A percentile compares a stretch with the other conserved stretches of the same genome.
Conservation (phyloP, 192 early-diverging fungal species). For the Hyaloraphidium curvatum region DNA sequence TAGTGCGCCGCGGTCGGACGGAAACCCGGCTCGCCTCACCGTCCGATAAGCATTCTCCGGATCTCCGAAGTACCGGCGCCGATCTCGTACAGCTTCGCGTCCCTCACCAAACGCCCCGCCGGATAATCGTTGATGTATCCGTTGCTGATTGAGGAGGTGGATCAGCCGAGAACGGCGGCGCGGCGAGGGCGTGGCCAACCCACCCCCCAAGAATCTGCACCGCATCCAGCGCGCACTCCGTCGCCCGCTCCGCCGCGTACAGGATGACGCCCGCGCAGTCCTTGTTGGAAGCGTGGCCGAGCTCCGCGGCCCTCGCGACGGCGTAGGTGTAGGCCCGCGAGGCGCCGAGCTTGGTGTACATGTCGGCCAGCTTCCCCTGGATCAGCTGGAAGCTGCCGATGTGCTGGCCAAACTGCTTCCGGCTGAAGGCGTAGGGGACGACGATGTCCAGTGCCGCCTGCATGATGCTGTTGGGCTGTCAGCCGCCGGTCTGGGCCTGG, state of each 20-base stretch:
- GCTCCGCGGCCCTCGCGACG: slow-evolving; percentile 69
- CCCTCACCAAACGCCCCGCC: slow-evolving; percentile 69
- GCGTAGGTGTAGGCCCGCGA: slow-evolving; percentile 80
- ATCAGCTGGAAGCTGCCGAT: slow-evolving; percentile 73
- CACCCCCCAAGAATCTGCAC: slow-evolving; percentile 19
- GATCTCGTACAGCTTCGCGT: slow-evolving; percentile 92
- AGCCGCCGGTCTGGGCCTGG: too few relatives aligned
- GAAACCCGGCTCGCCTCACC: background rate
- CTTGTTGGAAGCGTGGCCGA: slow-evolving; percentile 57
- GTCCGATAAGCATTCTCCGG: slow-evolving; percentile 74
- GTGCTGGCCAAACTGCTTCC: slow-evolving; percentile 67
- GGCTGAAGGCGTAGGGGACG: slow-evolving; percentile 66
- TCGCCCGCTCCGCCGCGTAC: slow-evolving; percentile 84
- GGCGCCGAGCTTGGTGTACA: slow-evolving; percentile 89
- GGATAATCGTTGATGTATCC: slow-evolving; percentile 86
- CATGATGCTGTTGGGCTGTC: slow-evolving; percentile 40
- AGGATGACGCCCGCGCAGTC: slow-evolving; percentile 90
- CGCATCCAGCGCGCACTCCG: slow-evolving; percentile 76
- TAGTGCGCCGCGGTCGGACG: too few relatives aligned
- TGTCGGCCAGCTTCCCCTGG: slow-evolving; percentile 90
- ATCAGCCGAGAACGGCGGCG: background rate
- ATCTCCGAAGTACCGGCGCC: slow-evolving; percentile 92
- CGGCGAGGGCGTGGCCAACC: background rate
- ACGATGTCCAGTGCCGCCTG: slow-evolving; percentile 65
- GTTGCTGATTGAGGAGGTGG: slow-evolving; percentile 38